Evolutionary conservation across 768 basidiomycete species (phyloP), one percentile per base, ranked within the genome.

Genomic region (Rubroboletus satanas): DNA sequence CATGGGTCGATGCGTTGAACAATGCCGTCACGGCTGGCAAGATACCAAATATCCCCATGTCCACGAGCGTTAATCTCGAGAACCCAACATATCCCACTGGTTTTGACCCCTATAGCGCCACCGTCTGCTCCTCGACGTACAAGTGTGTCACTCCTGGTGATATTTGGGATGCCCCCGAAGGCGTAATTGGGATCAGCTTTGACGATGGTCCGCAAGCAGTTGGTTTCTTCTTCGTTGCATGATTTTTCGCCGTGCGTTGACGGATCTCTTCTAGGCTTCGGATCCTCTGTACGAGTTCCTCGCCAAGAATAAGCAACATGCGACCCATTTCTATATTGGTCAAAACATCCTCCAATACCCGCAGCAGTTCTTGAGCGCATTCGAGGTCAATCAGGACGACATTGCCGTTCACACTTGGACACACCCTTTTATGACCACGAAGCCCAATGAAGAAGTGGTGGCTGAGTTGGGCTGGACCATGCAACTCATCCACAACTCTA

Each of bases 271-370:
- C 7, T 52, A 81, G 79, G 54, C 72, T 10, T 79, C 79, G 15
- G 62, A 65, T 1, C 56, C 56, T 11, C 79, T 96, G 18, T 81
- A 89, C 63, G 62, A 79, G 7, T 95, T 92, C 68, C 75, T 96
- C 46, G 59, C 76, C 55, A 51, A 74, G n/a, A 79, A 94, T 54
- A 82, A 85, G 56, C 69, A 83, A 52, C 78, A 70, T n/a, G 85
- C 84, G 4, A 95, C 93, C 5, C 92, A 95, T 67, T 96, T 95
- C 70, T 82, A 93, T 77, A 95, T 97, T 59, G 94, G 94, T 17
- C 66, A 79, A 33, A 88, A 93, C 66, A 88, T 94, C 54, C 62
- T 88, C 28, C 48, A 66, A 39, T 74, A 88, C 64, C 80, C 83
- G 5, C 65, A 75, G 9, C 62, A 76, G 44, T 91, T 93, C 70